Evolutionary conservation across 306 rosid species (phyloP).

Genomic region (Abrus pulchellus): DNA sequence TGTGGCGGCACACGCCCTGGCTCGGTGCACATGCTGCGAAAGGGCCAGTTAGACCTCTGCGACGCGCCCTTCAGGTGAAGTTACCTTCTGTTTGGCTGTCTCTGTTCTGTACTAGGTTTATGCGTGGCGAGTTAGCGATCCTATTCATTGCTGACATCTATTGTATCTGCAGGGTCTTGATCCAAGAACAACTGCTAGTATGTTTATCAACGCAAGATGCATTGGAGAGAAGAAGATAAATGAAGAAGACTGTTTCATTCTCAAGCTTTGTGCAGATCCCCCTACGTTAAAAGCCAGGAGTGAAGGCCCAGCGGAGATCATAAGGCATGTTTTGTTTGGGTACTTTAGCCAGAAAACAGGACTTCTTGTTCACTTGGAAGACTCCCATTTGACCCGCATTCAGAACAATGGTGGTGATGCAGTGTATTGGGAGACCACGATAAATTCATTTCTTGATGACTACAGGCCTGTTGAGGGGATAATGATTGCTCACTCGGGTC

Average conservation of each 20-base stretch:
- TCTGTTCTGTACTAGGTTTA: neutral
- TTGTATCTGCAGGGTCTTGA: slow-evolving; percentile 83
- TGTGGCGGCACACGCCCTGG: slow-evolving; percentile 99
- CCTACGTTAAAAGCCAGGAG: slow-evolving; percentile 91
- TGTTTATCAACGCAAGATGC: slow-evolving; percentile 95
- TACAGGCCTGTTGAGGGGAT: slow-evolving; percentile 91
- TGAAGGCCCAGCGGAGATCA: slow-evolving; percentile 99
- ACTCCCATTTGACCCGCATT: slow-evolving; percentile 98
- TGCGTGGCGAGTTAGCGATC: neutral
- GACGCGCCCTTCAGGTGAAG: slow-evolving; percentile 94
- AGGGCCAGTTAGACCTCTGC: slow-evolving; percentile 96
- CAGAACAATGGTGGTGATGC: slow-evolving; percentile 99
- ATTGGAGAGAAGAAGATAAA: slow-evolving; percentile 95
- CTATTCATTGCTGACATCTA: neutral
- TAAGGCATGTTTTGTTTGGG: slow-evolving; percentile 94
- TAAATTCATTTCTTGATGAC: slow-evolving; percentile 93
- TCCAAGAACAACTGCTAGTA: slow-evolving; percentile 95
- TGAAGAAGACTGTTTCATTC: slow-evolving; percentile 96
- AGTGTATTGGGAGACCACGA: slow-evolving; percentile 98
- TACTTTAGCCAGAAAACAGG: slow-evolving; percentile 99
- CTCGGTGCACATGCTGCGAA: slow-evolving; percentile 98
- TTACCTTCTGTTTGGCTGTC: neutral
- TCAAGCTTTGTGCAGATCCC: slow-evolving; percentile 94
- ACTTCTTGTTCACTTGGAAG: slow-evolving; percentile 93
- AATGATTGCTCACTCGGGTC: slow-evolving; percentile 95